Evolutionary conservation across 176 grass and related monocot genomes (phyloP).

Genomic region (Alopecurus myosuroides): DNA sequence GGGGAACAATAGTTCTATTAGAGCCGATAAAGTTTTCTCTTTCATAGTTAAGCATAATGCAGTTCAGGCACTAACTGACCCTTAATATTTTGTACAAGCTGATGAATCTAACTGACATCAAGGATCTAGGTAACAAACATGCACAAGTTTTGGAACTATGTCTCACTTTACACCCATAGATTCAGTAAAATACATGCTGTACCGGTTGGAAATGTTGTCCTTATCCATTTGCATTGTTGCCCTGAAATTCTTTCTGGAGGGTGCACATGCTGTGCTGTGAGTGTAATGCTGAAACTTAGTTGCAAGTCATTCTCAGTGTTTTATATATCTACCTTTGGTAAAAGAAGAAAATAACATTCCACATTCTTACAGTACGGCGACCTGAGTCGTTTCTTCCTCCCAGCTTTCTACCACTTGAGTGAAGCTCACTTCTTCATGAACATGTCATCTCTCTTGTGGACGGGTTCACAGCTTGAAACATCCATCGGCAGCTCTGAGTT

Average conservation of each 20-base stretch:
- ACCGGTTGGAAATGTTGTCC: not conserved
- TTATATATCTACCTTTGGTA: not conserved
- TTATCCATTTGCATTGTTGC: not conserved
- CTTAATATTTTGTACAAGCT: not conserved
- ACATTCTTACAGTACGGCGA: constrained; percentile 53
- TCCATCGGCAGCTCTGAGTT: constrained; percentile 75
- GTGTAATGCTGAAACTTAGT: not conserved
- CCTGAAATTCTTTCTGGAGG: not conserved
- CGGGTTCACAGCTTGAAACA: constrained; percentile 77
- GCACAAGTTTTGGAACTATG: not conserved
- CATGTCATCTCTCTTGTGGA: constrained; percentile 90
- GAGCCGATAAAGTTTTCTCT: not conserved
- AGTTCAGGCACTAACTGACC: not conserved
- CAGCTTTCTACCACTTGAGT: constrained; percentile 69
- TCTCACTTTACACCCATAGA: not conserved
- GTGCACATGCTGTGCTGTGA: not conserved
- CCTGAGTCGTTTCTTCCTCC: constrained; percentile 76
- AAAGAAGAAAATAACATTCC: not conserved
- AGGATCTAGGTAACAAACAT: not conserved
- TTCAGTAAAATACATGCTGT: not conserved
- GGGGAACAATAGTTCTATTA: not conserved
- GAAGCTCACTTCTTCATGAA: constrained; percentile 83
- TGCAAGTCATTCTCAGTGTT: not conserved
- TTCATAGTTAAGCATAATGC: not conserved
- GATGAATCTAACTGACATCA: not conserved